Percentiles rank a stretch among this genome's conserved stretches.
phyloP scores from a whole-genome alignment of 2,329 filamentous ascomycete species.

The Apiospora pterosperma region DNA sequence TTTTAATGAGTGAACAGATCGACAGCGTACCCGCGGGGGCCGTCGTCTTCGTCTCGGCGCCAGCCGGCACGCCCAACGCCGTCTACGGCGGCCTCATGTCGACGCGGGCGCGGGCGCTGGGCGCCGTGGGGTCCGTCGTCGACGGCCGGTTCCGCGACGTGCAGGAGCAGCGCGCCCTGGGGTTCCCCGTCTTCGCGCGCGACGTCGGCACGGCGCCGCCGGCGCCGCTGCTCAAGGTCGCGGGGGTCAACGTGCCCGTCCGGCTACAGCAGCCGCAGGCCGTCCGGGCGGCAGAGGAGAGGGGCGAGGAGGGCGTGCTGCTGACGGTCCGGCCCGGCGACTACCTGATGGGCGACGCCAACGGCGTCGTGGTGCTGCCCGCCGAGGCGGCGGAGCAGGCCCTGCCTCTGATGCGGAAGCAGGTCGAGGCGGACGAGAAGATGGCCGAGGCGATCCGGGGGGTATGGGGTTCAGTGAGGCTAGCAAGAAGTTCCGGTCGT shows the following conservation, averaged over 20 bases:
- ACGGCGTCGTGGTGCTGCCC: slow-evolving; percentile 42
- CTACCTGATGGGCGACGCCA: slow-evolving; percentile 41
- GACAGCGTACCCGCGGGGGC: slow-evolving; percentile 43
- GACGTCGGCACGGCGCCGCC: slow-evolving; percentile 43
- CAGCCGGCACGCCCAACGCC: slow-evolving; percentile 42
- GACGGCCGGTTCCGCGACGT: slow-evolving; percentile 51
- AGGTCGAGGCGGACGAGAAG: slow-evolving; percentile 38
- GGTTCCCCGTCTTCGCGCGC: slow-evolving; percentile 43
- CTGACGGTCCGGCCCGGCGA: slow-evolving; percentile 35
- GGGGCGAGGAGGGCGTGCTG: background rate
- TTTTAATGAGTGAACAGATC: slow-evolving; percentile 33
- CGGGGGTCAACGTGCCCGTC: slow-evolving; percentile 37
- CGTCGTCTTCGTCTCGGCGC: slow-evolving; percentile 49
- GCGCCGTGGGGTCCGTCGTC: slow-evolving; percentile 46
- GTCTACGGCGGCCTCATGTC: slow-evolving; percentile 54
- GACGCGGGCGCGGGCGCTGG: slow-evolving; percentile 38
- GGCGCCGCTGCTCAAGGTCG: slow-evolving; percentile 38
- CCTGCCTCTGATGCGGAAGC: slow-evolving; percentile 36
- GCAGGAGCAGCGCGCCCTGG: slow-evolving; percentile 47
- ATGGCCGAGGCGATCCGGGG: slow-evolving; percentile 35
- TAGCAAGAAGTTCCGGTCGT: slow-evolving; percentile 35
- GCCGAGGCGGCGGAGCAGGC: slow-evolving; percentile 34
- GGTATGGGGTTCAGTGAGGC: slow-evolving; percentile 43
- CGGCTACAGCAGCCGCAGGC: slow-evolving; percentile 35
- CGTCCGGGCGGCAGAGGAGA: slow-evolving; percentile 22